Evolutionary conservation across 495 filamentous ascomycete species (phyloP).

Genomic region (Trichoderma parareesei): DNA sequence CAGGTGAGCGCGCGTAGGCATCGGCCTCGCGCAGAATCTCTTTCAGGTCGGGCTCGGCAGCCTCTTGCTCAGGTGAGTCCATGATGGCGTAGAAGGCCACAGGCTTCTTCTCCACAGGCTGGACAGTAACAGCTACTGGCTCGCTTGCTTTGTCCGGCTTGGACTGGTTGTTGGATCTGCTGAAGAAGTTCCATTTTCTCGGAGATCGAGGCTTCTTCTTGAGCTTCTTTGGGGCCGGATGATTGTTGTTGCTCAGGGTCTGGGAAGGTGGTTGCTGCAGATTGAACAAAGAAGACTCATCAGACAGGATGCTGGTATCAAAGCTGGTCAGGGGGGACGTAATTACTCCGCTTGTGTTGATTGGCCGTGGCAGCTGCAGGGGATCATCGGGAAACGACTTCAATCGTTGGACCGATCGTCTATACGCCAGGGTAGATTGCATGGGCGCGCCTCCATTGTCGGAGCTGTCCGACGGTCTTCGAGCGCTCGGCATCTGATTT

Average conservation of each 20-base stretch:
- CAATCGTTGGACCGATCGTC: slow-evolving; percentile 45
- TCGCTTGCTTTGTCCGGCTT: slow-evolving; percentile 13
- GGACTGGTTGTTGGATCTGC: slow-evolving; percentile 56
- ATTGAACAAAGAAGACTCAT: slow-evolving; percentile 35
- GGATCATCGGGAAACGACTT: slow-evolving; percentile 28
- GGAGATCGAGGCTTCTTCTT: slow-evolving; percentile 52
- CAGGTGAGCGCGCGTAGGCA: slow-evolving; percentile 14
- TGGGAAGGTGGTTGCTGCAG: slow-evolving; percentile 18
- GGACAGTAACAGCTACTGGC: slow-evolving; percentile 35
- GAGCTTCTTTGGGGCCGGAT: slow-evolving; percentile 37
- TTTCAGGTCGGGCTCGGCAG: slow-evolving; percentile 52
- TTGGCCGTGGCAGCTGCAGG: slow-evolving; percentile 34
- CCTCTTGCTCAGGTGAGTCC: slow-evolving; percentile 63
- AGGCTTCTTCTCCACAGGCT: slow-evolving; percentile 33
- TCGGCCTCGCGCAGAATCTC: slow-evolving; percentile 58
- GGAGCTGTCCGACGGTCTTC: slow-evolving; percentile 44
- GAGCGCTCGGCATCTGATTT: slow-evolving; percentile 17
- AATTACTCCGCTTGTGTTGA: slow-evolving; percentile 29
- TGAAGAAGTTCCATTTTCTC: slow-evolving; percentile 78
- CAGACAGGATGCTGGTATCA: slow-evolving; percentile 43
- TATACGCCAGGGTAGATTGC: slow-evolving; percentile 41
- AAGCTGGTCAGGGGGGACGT: slow-evolving; percentile 41
- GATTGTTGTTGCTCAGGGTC: slow-evolving; percentile 13
- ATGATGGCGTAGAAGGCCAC: slow-evolving; percentile 77
- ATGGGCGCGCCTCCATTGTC: slow-evolving; percentile 34